Conservation (phyloP, 768 basidiomycete genomes). For the Russula earlei region DNA sequence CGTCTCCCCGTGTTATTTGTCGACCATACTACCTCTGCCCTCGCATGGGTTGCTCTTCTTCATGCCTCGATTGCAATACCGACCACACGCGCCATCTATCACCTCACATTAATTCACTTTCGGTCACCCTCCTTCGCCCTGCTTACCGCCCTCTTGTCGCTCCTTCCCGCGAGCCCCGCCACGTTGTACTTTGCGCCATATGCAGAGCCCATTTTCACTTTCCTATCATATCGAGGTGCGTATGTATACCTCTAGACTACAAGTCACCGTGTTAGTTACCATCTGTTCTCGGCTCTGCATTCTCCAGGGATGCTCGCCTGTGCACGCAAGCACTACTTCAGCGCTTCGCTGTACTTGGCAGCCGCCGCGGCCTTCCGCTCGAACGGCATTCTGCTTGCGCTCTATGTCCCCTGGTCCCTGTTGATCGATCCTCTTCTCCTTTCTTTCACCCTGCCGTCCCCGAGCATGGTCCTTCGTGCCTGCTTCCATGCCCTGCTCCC, state of each 20-base stretch:
- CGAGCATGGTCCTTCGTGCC: constrained; percentile 29
- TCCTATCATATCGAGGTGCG: constrained; percentile 64
- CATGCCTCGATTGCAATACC: constrained; percentile 31
- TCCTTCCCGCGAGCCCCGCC: constrained; percentile 74
- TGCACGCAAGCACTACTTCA: constrained; percentile 38
- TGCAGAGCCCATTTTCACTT: constrained; percentile 81
- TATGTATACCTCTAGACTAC: constrained; percentile 17
- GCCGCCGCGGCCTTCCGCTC: constrained; percentile 62
- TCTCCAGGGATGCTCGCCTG: constrained; percentile 51
- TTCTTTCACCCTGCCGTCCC: constrained; percentile 27
- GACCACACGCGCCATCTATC: constrained; percentile 41
- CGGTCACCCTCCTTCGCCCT: constrained; percentile 48
- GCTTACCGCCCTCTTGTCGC: constrained; percentile 54
- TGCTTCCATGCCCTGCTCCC: constrained; percentile 37
- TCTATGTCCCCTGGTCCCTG: constrained; percentile 71
- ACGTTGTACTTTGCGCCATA: constrained; percentile 65
- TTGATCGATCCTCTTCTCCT: constrained; percentile 44
- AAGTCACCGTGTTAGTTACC: not conserved
- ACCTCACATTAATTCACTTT: constrained; percentile 50
- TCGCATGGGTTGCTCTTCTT: constrained; percentile 25
- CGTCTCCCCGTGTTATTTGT: not conserved
- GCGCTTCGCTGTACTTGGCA: constrained; percentile 52
- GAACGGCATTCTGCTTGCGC: constrained; percentile 67
- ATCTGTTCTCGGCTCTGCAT: not conserved
- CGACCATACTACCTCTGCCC: not conserved